Evolutionary conservation across 495 filamentous ascomycete species (phyloP), one percentile per base, ranked within the genome.

Genomic region (Hypomontagnella submonticulosa): DNA sequence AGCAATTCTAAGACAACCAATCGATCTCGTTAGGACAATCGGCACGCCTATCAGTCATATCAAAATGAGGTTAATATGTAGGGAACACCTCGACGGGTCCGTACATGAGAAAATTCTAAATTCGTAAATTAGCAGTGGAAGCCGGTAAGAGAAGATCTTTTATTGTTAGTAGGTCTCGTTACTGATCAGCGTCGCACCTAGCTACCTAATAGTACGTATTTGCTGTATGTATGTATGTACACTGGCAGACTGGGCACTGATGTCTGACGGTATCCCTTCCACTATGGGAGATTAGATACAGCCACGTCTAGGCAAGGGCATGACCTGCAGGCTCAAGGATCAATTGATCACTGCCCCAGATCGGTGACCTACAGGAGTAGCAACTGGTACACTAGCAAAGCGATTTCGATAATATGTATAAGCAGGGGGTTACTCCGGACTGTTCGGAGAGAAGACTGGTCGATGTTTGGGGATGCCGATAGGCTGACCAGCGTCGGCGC

Each of bases 1-100:
- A 69, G 66, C 55, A 69, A 57, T 36, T 61, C 38, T 55, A 57
- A 69, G 66, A 69, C 66, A 64, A 37, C 12, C 55, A 61, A 57
- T 52, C 44, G 48, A 43, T 48, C 50, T 61, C 16, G 8, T 60
- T 63, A 10, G 27, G 66, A 49, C 42, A 56, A 69, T 55, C 23
- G 50, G 46, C 43, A 34, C 44, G 60, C 43, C 43, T 64, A 69
- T 69, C 66, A 69, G 27, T 56, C 66, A 69, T 62, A 50, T 55
- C 54, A 60, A 68, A 60, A 52, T 57, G 57, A 61, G 47, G 48
- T 32, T 16, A 53, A 13, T 27, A 27, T 27, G 23, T 27, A 27
- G 23, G 23, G 23, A 56, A 42, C 37, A 44, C 43, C 58, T 40
- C 18, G 34, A 50, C 46, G 61, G 52, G 46, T 15, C 34, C 23